phyloP scores from a whole-genome alignment of 2,329 filamentous ascomycete genomes.

The Xylaria sp. region DNA sequence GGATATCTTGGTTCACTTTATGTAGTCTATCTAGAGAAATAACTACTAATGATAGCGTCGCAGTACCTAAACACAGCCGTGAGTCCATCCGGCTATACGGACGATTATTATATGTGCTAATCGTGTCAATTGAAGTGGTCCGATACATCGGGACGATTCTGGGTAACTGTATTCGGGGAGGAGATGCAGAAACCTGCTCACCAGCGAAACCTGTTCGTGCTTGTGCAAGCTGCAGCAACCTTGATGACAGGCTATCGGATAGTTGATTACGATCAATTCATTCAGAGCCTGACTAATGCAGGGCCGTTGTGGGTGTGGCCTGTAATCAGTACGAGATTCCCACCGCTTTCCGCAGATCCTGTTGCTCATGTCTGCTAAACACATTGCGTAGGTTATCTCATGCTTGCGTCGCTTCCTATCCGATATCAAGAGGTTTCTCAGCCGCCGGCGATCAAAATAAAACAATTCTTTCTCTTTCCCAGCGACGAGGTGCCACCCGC shows the following conservation, averaged over 20 bases:
- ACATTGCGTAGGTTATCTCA: conserved; percentile 29
- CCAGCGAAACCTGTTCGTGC: not conserved
- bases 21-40: not conserved
- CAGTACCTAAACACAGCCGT: not conserved
- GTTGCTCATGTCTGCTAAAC: not conserved
- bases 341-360: not conserved
- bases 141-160: not conserved
- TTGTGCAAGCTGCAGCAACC: not conserved
- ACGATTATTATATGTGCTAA: not conserved
- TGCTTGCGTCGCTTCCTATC: conserved; percentile 26
- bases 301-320: conserved; percentile 4
- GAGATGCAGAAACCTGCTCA: not conserved
- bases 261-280: not conserved
- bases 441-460: not conserved
- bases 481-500: not conserved
- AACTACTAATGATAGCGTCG: not conserved
- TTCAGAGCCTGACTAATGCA: not conserved
- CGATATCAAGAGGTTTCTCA: not conserved
- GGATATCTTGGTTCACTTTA: not conserved
- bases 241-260: not conserved
- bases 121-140: not conserved
- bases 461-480: not conserved
- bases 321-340: conserved; percentile 20
- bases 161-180: not conserved
- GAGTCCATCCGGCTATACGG: not conserved